phyloP scores from a whole-genome alignment of 1,139 yeast species.

The Hansenula sp. region DNA sequence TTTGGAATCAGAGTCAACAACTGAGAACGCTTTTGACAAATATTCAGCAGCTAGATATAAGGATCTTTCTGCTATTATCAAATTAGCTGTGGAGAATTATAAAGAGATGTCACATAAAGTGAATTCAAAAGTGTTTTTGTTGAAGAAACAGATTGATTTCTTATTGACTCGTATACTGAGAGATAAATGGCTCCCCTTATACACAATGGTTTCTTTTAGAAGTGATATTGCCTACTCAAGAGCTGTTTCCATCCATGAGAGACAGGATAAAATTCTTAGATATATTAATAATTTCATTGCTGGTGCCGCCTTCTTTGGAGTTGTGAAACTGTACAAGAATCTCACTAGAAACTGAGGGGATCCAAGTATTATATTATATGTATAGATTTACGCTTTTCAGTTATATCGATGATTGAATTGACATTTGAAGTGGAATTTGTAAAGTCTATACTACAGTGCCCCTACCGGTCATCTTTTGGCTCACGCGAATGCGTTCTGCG shows the following conservation, averaged over 20 bases:
- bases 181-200: slow-evolving; percentile 78
- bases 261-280: slow-evolving; percentile 41
- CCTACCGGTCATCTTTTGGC: too few species aligned
- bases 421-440: too few species aligned
- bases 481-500: neutral
- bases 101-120: slow-evolving; percentile 87
- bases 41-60: slow-evolving; percentile 57
- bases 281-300: slow-evolving; percentile 16
- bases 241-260: slow-evolving; percentile 55
- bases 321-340: neutral
- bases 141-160: slow-evolving; percentile 68
- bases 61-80: slow-evolving; percentile 72
- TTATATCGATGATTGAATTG: too few species aligned
- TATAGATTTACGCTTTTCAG: too few species aligned
- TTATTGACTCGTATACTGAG: slow-evolving; percentile 52
- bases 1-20: slow-evolving; percentile 42
- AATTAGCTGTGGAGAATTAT: slow-evolving; percentile 78
- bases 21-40: slow-evolving; percentile 47
- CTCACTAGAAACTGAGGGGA: neutral
- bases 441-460: too few species aligned
- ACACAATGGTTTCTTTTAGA: slow-evolving; percentile 89
- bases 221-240: slow-evolving; percentile 74
- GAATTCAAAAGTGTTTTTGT: slow-evolving; percentile 54
- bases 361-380: too few species aligned
- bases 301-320: slow-evolving; percentile 3